phyloP scores from a whole-genome alignment of 257 asterid species.

The Leonotis leonurus region DNA sequence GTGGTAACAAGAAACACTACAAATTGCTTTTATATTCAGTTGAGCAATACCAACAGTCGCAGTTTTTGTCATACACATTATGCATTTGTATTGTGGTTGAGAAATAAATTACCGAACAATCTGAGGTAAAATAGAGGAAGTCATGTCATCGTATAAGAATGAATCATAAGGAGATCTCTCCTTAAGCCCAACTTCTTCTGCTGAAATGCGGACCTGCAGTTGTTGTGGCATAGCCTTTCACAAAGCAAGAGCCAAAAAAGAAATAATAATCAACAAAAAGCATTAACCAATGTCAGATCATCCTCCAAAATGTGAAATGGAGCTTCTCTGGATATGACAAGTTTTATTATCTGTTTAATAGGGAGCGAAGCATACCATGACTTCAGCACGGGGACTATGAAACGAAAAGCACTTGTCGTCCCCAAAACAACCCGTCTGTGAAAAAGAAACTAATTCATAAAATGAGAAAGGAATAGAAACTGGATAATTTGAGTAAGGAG shows the following conservation, averaged over 20 bases:
- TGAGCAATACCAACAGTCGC: background rate
- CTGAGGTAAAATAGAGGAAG: conserved; percentile 65
- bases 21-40: background rate
- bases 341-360: background rate
- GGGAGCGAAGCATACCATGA: conserved; percentile 38
- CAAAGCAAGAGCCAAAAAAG: conserved; percentile 24
- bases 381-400: conserved; percentile 48
- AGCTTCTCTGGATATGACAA: background rate
- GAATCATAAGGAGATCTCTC: conserved; percentile 77
- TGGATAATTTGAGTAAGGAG: background rate
- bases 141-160: conserved; percentile 59
- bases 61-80: background rate
- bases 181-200: conserved; percentile 73
- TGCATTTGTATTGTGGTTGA: background rate
- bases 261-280: conserved; percentile 11
- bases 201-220: conserved; percentile 68
- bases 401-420: conserved; percentile 68
- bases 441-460: conserved; percentile 22
- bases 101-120: conserved; percentile 46
- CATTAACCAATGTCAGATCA: conserved; percentile 6
- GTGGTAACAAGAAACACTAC: background rate
- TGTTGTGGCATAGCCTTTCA: conserved; percentile 49
- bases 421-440: conserved; percentile 63
- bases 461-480: conserved; percentile 3
- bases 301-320: conserved; percentile 10